These are phyloP conservation scores for Ogataea parapolymorpha DNA, from an alignment of 805 yeast species.

Conservation along the genomic window DNA sequence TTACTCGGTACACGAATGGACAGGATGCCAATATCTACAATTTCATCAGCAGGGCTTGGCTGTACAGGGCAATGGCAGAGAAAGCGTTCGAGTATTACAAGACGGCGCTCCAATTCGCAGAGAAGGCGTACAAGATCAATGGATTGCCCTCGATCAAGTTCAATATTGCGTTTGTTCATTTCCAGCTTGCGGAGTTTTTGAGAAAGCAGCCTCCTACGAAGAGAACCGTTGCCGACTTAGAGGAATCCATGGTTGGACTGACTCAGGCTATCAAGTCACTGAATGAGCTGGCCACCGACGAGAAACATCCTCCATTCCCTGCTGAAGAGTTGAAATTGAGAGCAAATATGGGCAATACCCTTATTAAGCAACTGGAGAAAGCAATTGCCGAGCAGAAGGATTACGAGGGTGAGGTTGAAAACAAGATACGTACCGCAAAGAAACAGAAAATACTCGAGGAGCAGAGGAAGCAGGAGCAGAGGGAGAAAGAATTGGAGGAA, in stretches of 20 bases:
- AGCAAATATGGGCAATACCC: slow-evolving; percentile 81
- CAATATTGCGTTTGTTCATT: slow-evolving; percentile 80
- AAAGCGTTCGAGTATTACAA: slow-evolving; percentile 57
- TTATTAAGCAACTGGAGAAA: slow-evolving; percentile 66
- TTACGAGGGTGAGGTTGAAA: slow-evolving; percentile 53
- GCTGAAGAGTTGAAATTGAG: slow-evolving; percentile 77
- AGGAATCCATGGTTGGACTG: slow-evolving; percentile 52
- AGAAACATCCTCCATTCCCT: slow-evolving; percentile 69
- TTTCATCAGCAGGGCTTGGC: slow-evolving; percentile 86
- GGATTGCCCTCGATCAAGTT: slow-evolving; percentile 53
- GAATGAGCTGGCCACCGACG: slow-evolving; percentile 53
- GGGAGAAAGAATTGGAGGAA: slow-evolving; percentile 43
- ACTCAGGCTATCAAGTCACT: slow-evolving; percentile 59
- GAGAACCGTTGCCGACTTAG: slow-evolving; percentile 62
- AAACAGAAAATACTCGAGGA: slow-evolving; percentile 56
- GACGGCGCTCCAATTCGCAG: slow-evolving; percentile 60
- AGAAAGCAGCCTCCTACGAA: slow-evolving; percentile 57
- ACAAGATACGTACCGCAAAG: slow-evolving; percentile 71
- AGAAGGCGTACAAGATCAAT: slow-evolving; percentile 48
- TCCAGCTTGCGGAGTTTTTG: slow-evolving; percentile 81
- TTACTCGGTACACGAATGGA: slow-evolving; percentile 58
- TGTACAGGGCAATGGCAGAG: slow-evolving; percentile 67
- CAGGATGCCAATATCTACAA: slow-evolving; percentile 66
- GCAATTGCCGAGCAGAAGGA: slow-evolving; percentile 69
- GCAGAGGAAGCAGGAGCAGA: slow-evolving; percentile 39